These are phyloP conservation scores for Phytopythium vexans DNA, from an alignment of 352 stramenopile genomes.

Conservation along the genomic window DNA sequence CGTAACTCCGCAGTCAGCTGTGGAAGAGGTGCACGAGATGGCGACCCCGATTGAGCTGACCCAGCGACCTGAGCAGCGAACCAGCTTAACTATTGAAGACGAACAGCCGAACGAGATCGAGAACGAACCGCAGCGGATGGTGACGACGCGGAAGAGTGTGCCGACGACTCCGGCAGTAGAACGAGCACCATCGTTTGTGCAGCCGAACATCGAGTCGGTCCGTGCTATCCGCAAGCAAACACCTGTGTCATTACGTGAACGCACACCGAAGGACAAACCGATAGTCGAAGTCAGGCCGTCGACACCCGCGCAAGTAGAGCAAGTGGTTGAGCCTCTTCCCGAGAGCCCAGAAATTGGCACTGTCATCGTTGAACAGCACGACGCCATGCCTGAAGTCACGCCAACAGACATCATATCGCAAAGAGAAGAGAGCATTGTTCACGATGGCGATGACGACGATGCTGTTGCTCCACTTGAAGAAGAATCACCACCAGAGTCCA, in stretches of 20 bases:
- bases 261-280: no score
- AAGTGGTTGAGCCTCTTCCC: no score
- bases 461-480: background rate
- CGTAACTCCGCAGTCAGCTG: background rate
- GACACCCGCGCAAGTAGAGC: no score
- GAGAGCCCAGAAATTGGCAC: no score
- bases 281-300: no score
- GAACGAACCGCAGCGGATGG: background rate
- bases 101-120: background rate
- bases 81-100: slow-evolving; percentile 1
- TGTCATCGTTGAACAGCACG: background rate
- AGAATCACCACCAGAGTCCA: background rate
- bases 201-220: no score
- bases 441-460: background rate
- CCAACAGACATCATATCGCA: background rate
- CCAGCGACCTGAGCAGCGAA: background rate
- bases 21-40: background rate
- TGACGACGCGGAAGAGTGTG: background rate
- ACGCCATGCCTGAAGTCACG: background rate
- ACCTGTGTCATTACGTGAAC: no score
- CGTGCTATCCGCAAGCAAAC: no score
- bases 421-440: background rate
- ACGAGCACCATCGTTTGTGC: no score
- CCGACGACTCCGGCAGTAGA: no score
- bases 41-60: slow-evolving; percentile 1